Conservation (phyloP, 192 early-diverging fungal species). For the Linnemannia exigua region DNA sequence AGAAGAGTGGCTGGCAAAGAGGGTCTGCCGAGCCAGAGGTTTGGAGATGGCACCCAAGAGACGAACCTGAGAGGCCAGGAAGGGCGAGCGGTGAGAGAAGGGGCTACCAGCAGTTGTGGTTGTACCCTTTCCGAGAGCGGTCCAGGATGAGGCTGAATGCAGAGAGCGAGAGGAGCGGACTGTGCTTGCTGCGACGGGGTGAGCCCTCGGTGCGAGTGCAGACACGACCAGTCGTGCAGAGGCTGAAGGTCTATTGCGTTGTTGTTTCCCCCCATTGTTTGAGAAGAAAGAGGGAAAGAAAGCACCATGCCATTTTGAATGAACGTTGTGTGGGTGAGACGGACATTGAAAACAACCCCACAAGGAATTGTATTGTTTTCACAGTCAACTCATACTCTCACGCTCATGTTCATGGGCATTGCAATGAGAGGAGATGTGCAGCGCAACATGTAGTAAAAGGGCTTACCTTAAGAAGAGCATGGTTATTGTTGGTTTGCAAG, state of each 20-base stretch:
- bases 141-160: not conserved
- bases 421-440: not conserved
- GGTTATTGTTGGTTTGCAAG: not conserved
- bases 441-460: not conserved
- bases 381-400: not conserved
- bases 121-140: not conserved
- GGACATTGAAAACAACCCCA: not conserved
- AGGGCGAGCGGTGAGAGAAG: not conserved
- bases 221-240: conserved; percentile 33
- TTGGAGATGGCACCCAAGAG: conserved; percentile 47
- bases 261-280: not conserved
- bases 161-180: not conserved
- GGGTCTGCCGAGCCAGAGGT: conserved; percentile 33
- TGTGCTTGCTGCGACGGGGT: not conserved
- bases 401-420: not conserved
- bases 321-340: not conserved
- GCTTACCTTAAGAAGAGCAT: conserved; percentile 11
- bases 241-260: conserved; percentile 30
- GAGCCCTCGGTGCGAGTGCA: not conserved
- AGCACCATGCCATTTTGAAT: too few relatives aligned
- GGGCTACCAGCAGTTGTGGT: not conserved
- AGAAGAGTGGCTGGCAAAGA: conserved; percentile 46
- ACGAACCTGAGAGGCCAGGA: conserved; percentile 15
- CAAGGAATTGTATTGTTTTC: not conserved
- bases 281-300: not conserved